phyloP scores from a whole-genome alignment of 176 grass and related monocot genomes.

The Poa annua region DNA sequence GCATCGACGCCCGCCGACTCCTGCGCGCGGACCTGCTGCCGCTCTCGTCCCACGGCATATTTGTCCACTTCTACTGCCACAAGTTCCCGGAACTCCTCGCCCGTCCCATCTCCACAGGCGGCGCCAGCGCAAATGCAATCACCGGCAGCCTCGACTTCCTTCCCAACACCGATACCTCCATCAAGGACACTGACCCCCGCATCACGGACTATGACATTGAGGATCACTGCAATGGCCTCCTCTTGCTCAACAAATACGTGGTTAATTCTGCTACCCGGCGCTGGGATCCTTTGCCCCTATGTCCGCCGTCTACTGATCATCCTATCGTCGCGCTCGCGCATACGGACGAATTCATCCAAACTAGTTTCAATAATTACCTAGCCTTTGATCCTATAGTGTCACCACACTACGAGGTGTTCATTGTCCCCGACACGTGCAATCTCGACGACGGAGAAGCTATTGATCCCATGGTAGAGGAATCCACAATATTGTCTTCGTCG shows the following conservation, averaged over 20 bases:
- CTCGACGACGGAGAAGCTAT: not conserved
- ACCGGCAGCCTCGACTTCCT: not conserved
- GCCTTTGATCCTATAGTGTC: not conserved
- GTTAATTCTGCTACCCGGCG: not conserved
- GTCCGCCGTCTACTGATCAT: not conserved
- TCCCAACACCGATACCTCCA: not conserved
- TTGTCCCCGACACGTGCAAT: not conserved
- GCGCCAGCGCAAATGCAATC: not conserved
- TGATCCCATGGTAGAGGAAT: not conserved
- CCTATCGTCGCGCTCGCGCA: not conserved
- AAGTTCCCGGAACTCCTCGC: not conserved
- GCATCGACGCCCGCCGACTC: not conserved
- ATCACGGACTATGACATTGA: not conserved
- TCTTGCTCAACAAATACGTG: not conserved
- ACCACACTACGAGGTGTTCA: not conserved
- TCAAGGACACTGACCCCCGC: not conserved
- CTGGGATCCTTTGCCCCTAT: not conserved
- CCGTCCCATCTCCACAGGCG: not conserved
- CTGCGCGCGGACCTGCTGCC: not conserved
- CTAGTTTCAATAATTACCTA: not conserved
- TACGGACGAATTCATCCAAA: not conserved
- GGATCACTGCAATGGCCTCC: conserved; percentile 7
- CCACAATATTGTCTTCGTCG: not conserved
- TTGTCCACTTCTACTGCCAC: not conserved
- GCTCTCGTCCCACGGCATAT: not conserved